phyloP scores from a whole-genome alignment of 2,329 filamentous ascomycete species.

The Botryotinia narcissicola region DNA sequence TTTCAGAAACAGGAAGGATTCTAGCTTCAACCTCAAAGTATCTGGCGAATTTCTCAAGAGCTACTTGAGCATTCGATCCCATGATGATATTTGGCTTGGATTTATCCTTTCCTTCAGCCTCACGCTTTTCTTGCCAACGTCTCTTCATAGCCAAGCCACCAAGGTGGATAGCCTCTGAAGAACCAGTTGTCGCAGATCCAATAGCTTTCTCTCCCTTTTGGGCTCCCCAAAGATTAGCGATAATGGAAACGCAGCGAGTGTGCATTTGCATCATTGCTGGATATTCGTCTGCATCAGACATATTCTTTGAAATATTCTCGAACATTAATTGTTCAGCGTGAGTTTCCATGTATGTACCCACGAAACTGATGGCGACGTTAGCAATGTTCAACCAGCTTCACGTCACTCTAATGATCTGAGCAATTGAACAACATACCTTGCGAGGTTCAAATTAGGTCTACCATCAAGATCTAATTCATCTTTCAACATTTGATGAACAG shows the following conservation, averaged over 20 bases:
- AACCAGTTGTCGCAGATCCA: constrained; percentile 68
- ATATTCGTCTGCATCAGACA: constrained; percentile 68
- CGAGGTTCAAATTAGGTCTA: constrained; percentile 65
- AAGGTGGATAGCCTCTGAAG: constrained; percentile 68
- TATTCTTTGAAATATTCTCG: constrained; percentile 68
- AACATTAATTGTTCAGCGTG: constrained; percentile 63
- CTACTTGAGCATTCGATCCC: constrained; percentile 71
- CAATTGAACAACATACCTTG: constrained; percentile 43
- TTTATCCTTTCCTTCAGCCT: constrained; percentile 59
- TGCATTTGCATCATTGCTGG: constrained; percentile 61
- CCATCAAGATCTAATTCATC: constrained; percentile 65
- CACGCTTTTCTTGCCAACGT: constrained; percentile 66
- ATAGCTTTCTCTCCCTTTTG: constrained; percentile 61
- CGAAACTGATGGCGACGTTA: constrained; percentile 50
- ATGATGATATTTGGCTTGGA: constrained; percentile 70
- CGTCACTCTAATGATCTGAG: background rate
- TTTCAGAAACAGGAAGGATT: constrained; percentile 60
- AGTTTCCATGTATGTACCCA: constrained; percentile 69
- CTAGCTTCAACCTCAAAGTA: constrained; percentile 72
- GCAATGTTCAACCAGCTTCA: background rate
- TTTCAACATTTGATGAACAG: constrained; percentile 62
- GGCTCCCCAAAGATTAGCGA: constrained; percentile 64
- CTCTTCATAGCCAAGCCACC: constrained; percentile 72
- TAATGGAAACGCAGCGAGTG: constrained; percentile 65
- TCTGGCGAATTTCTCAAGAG: constrained; percentile 68